phyloP scores from a whole-genome alignment of 345 rosid species.

The Moricandia arvensis region DNA sequence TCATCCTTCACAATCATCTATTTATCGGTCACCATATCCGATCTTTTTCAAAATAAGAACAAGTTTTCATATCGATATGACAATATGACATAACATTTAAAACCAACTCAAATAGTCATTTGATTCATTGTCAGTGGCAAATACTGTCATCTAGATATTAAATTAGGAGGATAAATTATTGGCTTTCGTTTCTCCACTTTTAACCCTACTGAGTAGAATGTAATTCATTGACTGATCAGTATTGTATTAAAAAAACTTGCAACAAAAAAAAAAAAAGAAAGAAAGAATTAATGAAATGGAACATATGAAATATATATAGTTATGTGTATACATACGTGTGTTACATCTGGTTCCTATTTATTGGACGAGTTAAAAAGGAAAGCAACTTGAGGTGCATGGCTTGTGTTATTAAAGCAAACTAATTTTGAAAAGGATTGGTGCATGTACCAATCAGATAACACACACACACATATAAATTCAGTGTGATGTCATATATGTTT shows the following conservation, averaged over 20 bases:
- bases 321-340: slow-evolving; percentile 24
- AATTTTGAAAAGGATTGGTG: slow-evolving; percentile 38
- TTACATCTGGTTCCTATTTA: slow-evolving; percentile 20
- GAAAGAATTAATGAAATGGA: neutral
- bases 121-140: neutral
- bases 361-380: slow-evolving; percentile 26
- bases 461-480: slow-evolving; percentile 2
- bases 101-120: neutral
- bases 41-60: neutral
- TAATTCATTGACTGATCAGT: neutral
- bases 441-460: slow-evolving; percentile 27
- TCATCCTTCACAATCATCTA: slow-evolving; percentile 30
- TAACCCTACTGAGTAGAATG: neutral
- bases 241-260: neutral
- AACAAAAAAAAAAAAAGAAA: neutral
- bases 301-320: neutral
- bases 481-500: slow-evolving; percentile 32
- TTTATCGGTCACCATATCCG: slow-evolving; percentile 20
- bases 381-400: slow-evolving; percentile 39
- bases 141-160: neutral
- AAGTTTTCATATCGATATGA: neutral
- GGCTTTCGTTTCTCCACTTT: neutral
- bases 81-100: too few relatives aligned
- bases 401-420: slow-evolving; percentile 34
- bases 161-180: neutral